Base-by-base conservation (phyloP, 257 asterid genomes). In the Oldenlandia corymbosa region DNA sequence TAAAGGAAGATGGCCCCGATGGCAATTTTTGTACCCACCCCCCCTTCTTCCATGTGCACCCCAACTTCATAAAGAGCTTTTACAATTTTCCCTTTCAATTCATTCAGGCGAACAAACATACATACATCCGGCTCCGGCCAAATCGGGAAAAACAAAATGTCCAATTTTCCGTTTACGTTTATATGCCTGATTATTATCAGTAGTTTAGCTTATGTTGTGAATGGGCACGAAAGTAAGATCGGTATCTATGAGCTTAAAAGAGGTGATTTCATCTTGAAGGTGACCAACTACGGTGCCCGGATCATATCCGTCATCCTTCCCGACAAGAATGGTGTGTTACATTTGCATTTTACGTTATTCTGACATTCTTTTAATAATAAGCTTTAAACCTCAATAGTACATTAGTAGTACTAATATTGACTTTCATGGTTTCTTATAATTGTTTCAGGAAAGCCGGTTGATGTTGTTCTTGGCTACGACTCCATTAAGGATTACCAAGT, bases 381-480 rank as follows among this genome's bases (percentile, higher is more conserved):
- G 18, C 21, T 10, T 4, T 2, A 37, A 26, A 34, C 21, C 46
- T 21, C 34, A 36, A 18, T 3, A 34, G 39, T 4, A 9, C 39
- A 34, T 34, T 34, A 4, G 9, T 34, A 34, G 9, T 34, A 34
- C 31, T 13, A 31, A 17, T 4, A 1, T 24, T 20, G 26, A 42
- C 18, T 9, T 56, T 3, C 47, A 20, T 47, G 3, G 30, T 13
- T 68, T 20, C 5, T 34, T 20, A 47, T 58, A 39, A 36, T 10
- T 10, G 34, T 63, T 37, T 1, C 84, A 91, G 95, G 96, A 10
- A 85, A 76, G 48, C 60, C 83, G 32, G 83, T 24, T 13, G 96
- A 91, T 69, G 43, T 88, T 67, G 90, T 87, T 78, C 95, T 91
- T 53, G 98, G 96, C n/a, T 88, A 81, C 57, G 92, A 88, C 27